A percentile compares a stretch with the other conserved stretches of the same genome.
Evolutionary conservation across 106 monocot genomes (phyloP).

Genomic region (Platanthera guangdongensis): DNA sequence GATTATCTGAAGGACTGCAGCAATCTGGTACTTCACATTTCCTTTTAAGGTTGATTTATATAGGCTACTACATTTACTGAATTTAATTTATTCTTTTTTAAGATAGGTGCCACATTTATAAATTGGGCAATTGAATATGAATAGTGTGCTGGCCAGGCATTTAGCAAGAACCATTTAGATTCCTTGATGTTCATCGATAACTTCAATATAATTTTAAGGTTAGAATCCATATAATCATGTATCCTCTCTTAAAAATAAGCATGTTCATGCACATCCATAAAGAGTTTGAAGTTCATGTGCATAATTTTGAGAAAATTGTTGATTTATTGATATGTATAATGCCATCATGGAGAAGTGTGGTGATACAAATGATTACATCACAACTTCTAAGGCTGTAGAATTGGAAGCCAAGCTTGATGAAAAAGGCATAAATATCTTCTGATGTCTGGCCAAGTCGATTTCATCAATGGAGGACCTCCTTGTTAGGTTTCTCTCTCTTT

Average conservation of each 20-base stretch:
- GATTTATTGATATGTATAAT: conserved; percentile 27
- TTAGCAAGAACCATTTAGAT: conserved; percentile 72
- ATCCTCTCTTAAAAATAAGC: no score
- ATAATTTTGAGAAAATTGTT: not conserved
- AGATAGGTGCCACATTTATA: conserved; percentile 63
- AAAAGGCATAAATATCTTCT: conserved; percentile 65
- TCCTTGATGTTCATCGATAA: conserved; percentile 78
- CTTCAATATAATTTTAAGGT: conserved; percentile 94
- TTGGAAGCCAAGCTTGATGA: conserved; percentile 44
- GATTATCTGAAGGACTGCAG: conserved; percentile 88
- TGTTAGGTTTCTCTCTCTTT: conserved; percentile 58
- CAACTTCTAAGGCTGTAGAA: conserved; percentile 78
- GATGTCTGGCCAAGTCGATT: conserved; percentile 97
- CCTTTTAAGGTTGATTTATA: not conserved
- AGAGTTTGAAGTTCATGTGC: not conserved
- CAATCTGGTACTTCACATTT: conserved; percentile 50
- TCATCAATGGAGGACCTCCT: conserved; percentile 98
- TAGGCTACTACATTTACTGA: not conserved
- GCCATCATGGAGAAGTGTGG: conserved; percentile 99
- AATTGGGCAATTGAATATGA: conserved; percentile 99
- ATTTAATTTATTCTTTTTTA: not conserved
- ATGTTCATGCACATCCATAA: not conserved
- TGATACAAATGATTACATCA: conserved; percentile 84
- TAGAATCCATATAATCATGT: not conserved
- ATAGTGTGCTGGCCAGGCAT: conserved; percentile 91